Percentiles rank a stretch among this genome's conserved stretches.
These are phyloP conservation scores for Diplodia scrobiculata DNA, from an alignment of 2,329 filamentous ascomycete species.

Conservation along the genomic window DNA sequence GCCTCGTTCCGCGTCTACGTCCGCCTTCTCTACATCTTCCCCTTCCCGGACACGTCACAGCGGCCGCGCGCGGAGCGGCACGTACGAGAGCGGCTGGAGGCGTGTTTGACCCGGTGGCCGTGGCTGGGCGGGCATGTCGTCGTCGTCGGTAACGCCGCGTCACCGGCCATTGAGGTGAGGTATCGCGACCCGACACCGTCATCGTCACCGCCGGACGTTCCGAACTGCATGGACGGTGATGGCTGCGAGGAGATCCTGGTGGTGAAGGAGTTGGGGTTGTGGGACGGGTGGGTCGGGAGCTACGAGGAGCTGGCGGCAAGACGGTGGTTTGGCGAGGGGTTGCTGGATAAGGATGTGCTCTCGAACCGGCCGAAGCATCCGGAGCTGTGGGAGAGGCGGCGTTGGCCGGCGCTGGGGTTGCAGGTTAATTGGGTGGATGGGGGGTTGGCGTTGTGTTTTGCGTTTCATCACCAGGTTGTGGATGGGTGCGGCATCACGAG, in stretches of 20 bases:
- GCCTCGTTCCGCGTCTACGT: neutral
- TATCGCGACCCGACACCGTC: too few species aligned
- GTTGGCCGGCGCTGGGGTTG: neutral
- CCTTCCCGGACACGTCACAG: neutral
- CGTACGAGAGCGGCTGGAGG: neutral
- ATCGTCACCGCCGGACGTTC: too few species aligned
- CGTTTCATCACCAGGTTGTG: constrained; percentile 1
- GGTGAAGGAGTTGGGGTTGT: too few species aligned
- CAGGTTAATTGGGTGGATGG: constrained; percentile 12
- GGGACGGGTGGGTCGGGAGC: too few species aligned
- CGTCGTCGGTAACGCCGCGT: too few species aligned
- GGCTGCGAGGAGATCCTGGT: too few species aligned
- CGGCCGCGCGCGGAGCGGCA: neutral
- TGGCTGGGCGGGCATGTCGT: neutral
- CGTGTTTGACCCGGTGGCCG: neutral
- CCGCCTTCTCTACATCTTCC: neutral
- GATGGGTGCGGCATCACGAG: neutral
- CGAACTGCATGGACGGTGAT: too few species aligned
- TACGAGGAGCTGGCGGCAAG: too few species aligned
- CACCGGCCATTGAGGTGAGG: too few species aligned
- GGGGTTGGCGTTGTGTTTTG: constrained; percentile 13
- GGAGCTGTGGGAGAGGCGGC: neutral
- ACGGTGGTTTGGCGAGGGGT: too few species aligned
- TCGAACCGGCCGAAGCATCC: neutral
- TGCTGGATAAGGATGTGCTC: neutral